Evolutionary conservation across 1,284 basidiomycete species (phyloP).

Genomic region (Ustilago lituana): DNA sequence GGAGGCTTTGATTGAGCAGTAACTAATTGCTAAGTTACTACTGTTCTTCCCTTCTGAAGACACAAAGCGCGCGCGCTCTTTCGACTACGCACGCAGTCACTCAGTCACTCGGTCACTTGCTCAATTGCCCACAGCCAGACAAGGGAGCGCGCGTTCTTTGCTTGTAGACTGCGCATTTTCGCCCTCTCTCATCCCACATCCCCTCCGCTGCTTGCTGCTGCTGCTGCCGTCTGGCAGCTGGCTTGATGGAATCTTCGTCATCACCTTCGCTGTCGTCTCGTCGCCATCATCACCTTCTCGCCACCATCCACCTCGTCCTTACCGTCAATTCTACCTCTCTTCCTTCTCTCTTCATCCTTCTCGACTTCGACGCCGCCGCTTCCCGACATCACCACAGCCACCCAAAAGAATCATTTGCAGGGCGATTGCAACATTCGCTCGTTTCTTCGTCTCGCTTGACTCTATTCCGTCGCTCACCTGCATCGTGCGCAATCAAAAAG

Average conservation of each 20-base stretch:
- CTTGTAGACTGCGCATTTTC: background rate
- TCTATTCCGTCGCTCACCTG: background rate
- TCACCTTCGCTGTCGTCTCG: constrained; percentile 7
- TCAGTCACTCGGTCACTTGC: background rate
- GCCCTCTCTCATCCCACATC: no score
- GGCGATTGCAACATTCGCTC: constrained; percentile 25
- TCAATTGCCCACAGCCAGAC: no score
- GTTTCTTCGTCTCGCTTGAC: constrained; percentile 4
- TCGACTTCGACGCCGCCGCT: background rate
- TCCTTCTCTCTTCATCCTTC: background rate
- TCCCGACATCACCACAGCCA: constrained; percentile 5
- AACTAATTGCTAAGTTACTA: no score
- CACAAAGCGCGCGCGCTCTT: constrained; percentile 1
- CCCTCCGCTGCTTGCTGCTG: background rate
- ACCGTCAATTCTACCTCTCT: constrained; percentile 4
- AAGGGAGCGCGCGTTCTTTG: background rate
- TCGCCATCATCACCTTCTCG: constrained; percentile 25
- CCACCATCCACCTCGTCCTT: constrained; percentile 17
- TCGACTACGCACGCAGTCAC: constrained; percentile 13
- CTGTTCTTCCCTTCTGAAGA: background rate
- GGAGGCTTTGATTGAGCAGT: no score
- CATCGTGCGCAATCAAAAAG: constrained; percentile 2
- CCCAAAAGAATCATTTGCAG: constrained; percentile 5
- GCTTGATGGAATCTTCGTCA: no score
- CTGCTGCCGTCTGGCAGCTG: constrained; percentile 9